These are phyloP conservation scores for Aspergillus nidulans DNA, from an alignment of 495 filamentous ascomycete genomes.

Conservation along the genomic window DNA sequence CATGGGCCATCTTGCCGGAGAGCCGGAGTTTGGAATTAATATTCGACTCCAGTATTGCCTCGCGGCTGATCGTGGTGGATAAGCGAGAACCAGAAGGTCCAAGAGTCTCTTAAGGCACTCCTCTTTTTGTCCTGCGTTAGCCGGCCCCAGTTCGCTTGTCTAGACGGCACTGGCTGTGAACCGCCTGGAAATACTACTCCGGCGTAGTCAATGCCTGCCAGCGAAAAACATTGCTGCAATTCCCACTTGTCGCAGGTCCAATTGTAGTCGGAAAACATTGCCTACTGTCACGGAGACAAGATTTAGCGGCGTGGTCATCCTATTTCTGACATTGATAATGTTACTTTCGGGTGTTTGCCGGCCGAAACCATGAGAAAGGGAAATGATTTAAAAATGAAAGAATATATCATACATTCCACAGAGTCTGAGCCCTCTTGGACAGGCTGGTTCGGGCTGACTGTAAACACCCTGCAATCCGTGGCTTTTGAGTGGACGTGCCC, in stretches of 20 bases:
- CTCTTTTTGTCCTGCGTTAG: conserved; percentile 6
- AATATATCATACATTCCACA: conserved; percentile 4
- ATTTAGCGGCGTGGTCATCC: not conserved
- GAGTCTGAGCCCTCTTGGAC: not conserved
- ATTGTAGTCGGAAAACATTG: not conserved
- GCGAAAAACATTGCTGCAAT: not conserved
- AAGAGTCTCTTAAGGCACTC: not conserved
- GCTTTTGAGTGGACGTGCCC: not conserved
- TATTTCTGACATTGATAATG: not conserved
- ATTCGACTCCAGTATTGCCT: not conserved
- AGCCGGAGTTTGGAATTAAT: not conserved
- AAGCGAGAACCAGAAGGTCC: not conserved
- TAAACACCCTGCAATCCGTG: not conserved
- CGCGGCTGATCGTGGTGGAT: not conserved
- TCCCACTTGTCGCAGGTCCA: not conserved
- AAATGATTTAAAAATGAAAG: not conserved
- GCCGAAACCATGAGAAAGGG: not conserved
- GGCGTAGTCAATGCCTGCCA: not conserved
- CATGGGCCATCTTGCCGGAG: not conserved
- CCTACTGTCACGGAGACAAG: not conserved
- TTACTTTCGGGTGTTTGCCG: not conserved
- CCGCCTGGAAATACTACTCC: conserved; percentile 7
- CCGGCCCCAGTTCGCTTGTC: conserved; percentile 16
- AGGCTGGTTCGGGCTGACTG: not conserved
- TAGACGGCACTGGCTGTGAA: not conserved